A percentile compares a stretch with the other conserved stretches of the same genome.
Conservation (phyloP, 2,329 filamentous ascomycete species). For the Nemania sp. region DNA sequence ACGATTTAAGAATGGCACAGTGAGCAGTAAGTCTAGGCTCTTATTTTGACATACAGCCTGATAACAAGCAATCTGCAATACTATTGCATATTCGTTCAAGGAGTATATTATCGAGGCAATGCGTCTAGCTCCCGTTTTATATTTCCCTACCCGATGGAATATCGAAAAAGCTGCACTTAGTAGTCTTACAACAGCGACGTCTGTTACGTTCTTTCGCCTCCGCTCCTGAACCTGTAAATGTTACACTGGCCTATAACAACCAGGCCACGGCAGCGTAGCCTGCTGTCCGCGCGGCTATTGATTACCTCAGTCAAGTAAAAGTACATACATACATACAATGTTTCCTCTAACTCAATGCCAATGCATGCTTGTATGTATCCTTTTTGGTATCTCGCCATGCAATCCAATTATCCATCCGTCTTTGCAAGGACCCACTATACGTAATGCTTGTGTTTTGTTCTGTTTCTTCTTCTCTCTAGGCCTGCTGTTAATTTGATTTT, state of each 20-base stretch:
- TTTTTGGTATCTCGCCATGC: not conserved
- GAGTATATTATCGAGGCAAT: too few relatives aligned
- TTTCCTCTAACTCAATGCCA: not conserved
- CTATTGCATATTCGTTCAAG: too few relatives aligned
- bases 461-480: not conserved
- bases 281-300: not conserved
- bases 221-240: too few relatives aligned
- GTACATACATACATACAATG: not conserved
- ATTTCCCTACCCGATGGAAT: too few relatives aligned
- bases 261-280: not conserved
- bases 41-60: too few relatives aligned
- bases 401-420: not conserved
- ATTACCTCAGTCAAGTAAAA: not conserved
- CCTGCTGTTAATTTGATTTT: not conserved
- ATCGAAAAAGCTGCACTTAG: too few relatives aligned
- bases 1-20: too few relatives aligned
- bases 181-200: too few relatives aligned
- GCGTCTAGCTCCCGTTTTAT: too few relatives aligned
- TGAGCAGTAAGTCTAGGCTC: too few relatives aligned
- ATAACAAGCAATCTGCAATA: too few relatives aligned
- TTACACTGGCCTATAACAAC: not conserved
- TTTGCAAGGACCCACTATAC: not conserved
- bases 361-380: not conserved
- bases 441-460: not conserved
- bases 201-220: too few relatives aligned